phyloP scores from a whole-genome alignment of 23 red algal genomes.

The Gracilaria gracilis region DNA sequence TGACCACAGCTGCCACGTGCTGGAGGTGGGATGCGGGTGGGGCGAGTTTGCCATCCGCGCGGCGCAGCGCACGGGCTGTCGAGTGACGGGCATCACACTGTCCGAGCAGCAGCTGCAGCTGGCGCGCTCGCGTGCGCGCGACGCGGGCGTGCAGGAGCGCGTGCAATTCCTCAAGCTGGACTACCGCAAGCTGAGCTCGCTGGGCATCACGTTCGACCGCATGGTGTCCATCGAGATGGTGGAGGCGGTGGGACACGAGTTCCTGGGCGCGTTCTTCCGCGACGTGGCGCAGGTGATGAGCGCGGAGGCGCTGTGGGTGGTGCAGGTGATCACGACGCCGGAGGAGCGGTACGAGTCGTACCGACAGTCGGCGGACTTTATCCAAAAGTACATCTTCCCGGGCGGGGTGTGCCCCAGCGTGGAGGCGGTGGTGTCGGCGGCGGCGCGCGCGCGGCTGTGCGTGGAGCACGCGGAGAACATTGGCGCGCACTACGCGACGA shows the following conservation, averaged over 20 bases:
- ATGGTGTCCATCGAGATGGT: constrained; percentile 97
- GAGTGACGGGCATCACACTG: constrained; percentile 90
- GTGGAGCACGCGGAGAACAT: constrained; percentile 85
- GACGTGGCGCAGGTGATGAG: constrained; percentile 57
- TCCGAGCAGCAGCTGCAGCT: constrained; percentile 88
- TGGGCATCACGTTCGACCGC: constrained; percentile 73
- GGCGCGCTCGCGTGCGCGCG: constrained; percentile 51
- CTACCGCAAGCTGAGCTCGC: constrained; percentile 72
- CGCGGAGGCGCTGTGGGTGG: constrained; percentile 70
- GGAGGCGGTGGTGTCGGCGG: constrained; percentile 74
- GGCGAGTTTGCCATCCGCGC: constrained; percentile 93
- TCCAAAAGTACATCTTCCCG: constrained; percentile 97
- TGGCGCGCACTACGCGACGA: constrained; percentile 92
- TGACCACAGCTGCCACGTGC: constrained; percentile 42
- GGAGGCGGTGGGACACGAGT: constrained; percentile 95
- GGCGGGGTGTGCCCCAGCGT: constrained; percentile 92
- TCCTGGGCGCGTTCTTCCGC: constrained; percentile 83
- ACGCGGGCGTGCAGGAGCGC: constrained; percentile 70
- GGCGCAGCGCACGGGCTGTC: constrained; percentile 42
- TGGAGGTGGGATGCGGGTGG: constrained; percentile 99
- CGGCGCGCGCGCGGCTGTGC: constrained; percentile 42
- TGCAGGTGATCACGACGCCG: constrained; percentile 95
- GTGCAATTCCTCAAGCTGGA: constrained; percentile 81
- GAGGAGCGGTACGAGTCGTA: constrained; percentile 92
- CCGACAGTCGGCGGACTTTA: constrained; percentile 80